These are phyloP conservation scores for Penicillium rolfsii DNA, from an alignment of 2,329 filamentous ascomycete genomes.

Conservation along the genomic window DNA sequence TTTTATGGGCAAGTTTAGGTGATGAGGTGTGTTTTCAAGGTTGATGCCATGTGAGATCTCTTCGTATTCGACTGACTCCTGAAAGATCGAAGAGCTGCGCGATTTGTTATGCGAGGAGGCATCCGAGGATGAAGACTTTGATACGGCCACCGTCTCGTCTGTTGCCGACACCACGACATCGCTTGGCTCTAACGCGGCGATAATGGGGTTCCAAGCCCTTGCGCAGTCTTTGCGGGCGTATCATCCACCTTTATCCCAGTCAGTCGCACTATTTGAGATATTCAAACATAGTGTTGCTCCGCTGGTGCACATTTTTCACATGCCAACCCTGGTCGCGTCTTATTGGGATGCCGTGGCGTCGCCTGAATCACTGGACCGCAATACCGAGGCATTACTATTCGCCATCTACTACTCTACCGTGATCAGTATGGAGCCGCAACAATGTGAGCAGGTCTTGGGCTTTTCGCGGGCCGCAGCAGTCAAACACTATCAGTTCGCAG, in stretches of 20 bases:
- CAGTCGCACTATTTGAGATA: constrained; percentile 20
- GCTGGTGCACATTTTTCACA: constrained; percentile 59
- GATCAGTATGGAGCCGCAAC: constrained; percentile 53
- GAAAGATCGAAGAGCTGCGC: constrained; percentile 60
- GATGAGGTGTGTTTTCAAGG: constrained; percentile 18
- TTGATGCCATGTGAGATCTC: neutral
- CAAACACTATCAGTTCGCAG: constrained; percentile 58
- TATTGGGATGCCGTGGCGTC: constrained; percentile 52
- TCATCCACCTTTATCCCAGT: constrained; percentile 48
- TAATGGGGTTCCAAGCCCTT: constrained; percentile 54
- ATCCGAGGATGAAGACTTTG: constrained; percentile 37
- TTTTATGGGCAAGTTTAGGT: constrained; percentile 63
- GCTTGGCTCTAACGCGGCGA: constrained; percentile 50
- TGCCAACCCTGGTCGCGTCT: constrained; percentile 53
- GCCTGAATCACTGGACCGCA: constrained; percentile 51
- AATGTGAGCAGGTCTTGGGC: constrained; percentile 52
- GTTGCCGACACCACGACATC: constrained; percentile 47
- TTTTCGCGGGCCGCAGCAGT: constrained; percentile 52
- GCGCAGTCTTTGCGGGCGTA: constrained; percentile 56
- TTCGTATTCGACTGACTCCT: neutral
- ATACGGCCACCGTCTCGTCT: constrained; percentile 51
- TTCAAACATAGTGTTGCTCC: constrained; percentile 51
- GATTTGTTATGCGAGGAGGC: constrained; percentile 55
- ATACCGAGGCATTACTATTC: constrained; percentile 60
- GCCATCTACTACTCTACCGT: constrained; percentile 61